Evolutionary conservation across 176 grass and related monocot genomes (phyloP).

Genomic region (Bothriochloa decipiens): DNA sequence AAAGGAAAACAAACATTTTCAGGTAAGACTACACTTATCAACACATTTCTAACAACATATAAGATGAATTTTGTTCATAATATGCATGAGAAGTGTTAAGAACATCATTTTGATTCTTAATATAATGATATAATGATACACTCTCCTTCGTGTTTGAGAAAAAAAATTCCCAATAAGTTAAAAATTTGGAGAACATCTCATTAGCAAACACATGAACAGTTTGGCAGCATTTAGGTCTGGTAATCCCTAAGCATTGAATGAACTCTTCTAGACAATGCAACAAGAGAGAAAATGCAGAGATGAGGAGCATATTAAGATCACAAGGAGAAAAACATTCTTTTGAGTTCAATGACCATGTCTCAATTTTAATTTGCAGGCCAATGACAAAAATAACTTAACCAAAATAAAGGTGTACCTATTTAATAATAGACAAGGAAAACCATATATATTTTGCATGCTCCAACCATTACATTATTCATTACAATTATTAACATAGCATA

Average conservation of each 20-base stretch:
- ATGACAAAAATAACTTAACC: conserved; percentile 1
- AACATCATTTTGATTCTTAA: not conserved
- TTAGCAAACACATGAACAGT: conserved; percentile 5
- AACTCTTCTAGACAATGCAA: conserved; percentile 4
- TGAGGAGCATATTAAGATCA: conserved; percentile 9
- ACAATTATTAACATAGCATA: conserved; percentile 30
- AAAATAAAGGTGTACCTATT: not conserved
- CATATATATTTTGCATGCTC: conserved; percentile 14
- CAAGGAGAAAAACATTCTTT: not conserved
- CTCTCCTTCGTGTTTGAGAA: not conserved
- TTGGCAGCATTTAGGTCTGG: not conserved
- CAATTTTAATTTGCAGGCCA: conserved; percentile 3
- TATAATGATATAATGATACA: not conserved
- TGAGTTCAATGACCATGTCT: conserved; percentile 2
- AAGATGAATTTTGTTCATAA: not conserved
- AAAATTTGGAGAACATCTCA: conserved; percentile 2
- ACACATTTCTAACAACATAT: not conserved
- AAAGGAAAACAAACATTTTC: conserved; percentile 22
- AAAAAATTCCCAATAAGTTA: conserved; percentile 2
- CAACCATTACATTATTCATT: conserved; percentile 24
- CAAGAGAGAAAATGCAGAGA: conserved; percentile 18
- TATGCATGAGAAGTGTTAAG: not conserved
- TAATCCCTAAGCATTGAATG: conserved; percentile 14
- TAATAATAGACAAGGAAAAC: conserved; percentile 9
- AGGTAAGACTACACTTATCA: not conserved